These are phyloP conservation scores for Chlorella sp. DNA, from an alignment of 139 green algal genomes.

Conservation along the genomic window DNA sequence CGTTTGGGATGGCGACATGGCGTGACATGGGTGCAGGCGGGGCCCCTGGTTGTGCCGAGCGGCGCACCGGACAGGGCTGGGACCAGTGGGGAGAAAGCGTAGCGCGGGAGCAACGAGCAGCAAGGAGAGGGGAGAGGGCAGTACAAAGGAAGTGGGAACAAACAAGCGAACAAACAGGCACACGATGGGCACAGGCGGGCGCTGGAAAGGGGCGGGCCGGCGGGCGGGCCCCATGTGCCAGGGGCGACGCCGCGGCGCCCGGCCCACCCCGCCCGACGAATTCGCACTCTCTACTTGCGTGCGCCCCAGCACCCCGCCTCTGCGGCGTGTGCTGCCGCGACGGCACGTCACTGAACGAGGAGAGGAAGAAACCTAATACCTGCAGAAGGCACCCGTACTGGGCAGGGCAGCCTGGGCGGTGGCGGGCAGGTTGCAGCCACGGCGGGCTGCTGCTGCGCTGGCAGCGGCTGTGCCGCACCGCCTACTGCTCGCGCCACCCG, in stretches of 20 bases:
- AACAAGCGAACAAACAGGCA: background rate
- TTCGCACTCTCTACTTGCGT: background rate
- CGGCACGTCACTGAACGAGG: too few relatives aligned
- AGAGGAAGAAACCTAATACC: too few relatives aligned
- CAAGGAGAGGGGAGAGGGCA: background rate
- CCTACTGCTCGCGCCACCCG: conserved; percentile 17
- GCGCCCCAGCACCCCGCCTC: background rate
- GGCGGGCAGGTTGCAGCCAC: too few relatives aligned
- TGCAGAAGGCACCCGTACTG: too few relatives aligned
- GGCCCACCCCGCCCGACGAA: background rate
- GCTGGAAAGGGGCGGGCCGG: background rate
- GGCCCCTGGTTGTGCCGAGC: background rate
- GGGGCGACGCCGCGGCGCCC: background rate
- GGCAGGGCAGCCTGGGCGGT: too few relatives aligned
- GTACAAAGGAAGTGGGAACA: background rate
- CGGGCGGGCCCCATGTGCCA: background rate
- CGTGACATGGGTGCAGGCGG: too few relatives aligned
- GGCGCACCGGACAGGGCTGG: background rate
- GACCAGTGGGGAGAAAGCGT: background rate
- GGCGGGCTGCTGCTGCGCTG: too few relatives aligned
- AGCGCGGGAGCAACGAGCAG: background rate
- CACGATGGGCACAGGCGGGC: background rate
- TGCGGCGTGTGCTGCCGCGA: too few relatives aligned
- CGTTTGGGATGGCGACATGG: background rate
- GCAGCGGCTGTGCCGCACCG: background rate